Conservation (phyloP, 495 filamentous ascomycete species). For the Hypoxylon perforatum region DNA sequence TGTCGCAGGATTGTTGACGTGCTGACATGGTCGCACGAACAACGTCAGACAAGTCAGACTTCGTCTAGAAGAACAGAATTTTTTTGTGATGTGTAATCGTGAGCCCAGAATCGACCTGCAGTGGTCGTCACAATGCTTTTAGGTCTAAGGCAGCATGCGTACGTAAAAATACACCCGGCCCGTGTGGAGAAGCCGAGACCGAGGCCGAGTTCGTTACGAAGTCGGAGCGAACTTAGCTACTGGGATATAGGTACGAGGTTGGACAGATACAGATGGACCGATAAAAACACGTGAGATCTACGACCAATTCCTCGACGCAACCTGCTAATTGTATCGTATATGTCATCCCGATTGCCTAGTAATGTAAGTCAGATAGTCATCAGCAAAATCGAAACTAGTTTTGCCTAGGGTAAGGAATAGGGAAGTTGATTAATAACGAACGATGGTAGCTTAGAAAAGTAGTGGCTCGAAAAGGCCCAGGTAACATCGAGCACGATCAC, state of each 20-base stretch:
- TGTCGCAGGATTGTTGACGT: conserved; percentile 6
- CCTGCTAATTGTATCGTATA: conserved; percentile 18
- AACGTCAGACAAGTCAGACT: conserved; percentile 24
- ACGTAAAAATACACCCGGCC: not conserved
- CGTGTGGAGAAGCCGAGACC: conserved; percentile 15
- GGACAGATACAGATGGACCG: not conserved
- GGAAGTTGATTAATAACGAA: no score
- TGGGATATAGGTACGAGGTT: not conserved
- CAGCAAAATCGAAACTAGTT: no score
- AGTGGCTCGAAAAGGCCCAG: conserved; percentile 25
- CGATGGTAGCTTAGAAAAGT: no score
- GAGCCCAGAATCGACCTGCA: conserved; percentile 8
- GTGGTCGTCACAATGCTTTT: conserved; percentile 14
- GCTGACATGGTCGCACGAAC: conserved; percentile 25
- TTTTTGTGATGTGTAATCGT: conserved; percentile 30
- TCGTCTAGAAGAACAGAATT: not conserved
- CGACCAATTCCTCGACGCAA: conserved; percentile 6
- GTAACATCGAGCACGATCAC: conserved; percentile 34
- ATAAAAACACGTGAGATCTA: not conserved
- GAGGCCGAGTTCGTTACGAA: not conserved
- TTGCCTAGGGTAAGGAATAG: no score
- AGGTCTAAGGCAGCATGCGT: no score
- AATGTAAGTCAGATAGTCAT: no score
- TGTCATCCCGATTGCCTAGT: conserved; percentile 15
- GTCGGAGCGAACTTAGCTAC: not conserved